These are phyloP conservation scores for Colletotrichum graminicola DNA, from an alignment of 2,329 filamentous ascomycete genomes.

Conservation along the genomic window DNA sequence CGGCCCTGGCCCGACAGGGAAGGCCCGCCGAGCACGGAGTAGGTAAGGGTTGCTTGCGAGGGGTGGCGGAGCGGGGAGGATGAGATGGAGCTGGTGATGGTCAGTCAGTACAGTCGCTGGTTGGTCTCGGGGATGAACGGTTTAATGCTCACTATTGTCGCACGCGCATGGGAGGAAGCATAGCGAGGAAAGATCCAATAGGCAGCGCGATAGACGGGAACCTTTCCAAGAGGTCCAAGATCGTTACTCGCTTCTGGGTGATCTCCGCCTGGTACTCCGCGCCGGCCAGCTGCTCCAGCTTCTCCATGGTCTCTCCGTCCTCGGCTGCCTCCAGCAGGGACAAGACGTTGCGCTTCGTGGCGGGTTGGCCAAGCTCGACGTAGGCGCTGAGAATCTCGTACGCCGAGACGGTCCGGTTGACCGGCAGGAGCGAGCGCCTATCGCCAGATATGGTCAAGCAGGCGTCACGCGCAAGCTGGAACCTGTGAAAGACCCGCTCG, in stretches of 20 bases:
- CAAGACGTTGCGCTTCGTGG: slow-evolving; percentile 69
- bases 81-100: slow-evolving; percentile 67
- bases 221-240: slow-evolving; percentile 72
- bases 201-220: slow-evolving; percentile 66
- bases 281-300: slow-evolving; percentile 54
- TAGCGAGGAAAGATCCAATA: slow-evolving; percentile 70
- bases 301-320: slow-evolving; percentile 51
- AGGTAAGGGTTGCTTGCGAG: slow-evolving; percentile 70
- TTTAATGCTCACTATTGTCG: slow-evolving; percentile 49
- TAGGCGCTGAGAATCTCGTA: slow-evolving; percentile 76
- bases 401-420: slow-evolving; percentile 68
- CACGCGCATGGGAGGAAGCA: slow-evolving; percentile 72
- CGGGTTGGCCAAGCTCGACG: slow-evolving; percentile 79
- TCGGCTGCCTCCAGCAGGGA: slow-evolving; percentile 42
- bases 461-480: slow-evolving; percentile 77
- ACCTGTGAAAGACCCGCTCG: slow-evolving; percentile 72
- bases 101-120: background rate
- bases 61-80: slow-evolving; percentile 73
- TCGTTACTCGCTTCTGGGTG: slow-evolving; percentile 62
- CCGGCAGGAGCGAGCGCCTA: slow-evolving; percentile 66
- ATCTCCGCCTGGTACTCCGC: slow-evolving; percentile 56
- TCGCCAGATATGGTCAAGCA: slow-evolving; percentile 71
- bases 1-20: slow-evolving; percentile 62
- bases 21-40: slow-evolving; percentile 67
- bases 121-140: background rate